Evolutionary conservation across 331 rosid genomes (phyloP).

Genomic region (Acacia pycnantha): DNA sequence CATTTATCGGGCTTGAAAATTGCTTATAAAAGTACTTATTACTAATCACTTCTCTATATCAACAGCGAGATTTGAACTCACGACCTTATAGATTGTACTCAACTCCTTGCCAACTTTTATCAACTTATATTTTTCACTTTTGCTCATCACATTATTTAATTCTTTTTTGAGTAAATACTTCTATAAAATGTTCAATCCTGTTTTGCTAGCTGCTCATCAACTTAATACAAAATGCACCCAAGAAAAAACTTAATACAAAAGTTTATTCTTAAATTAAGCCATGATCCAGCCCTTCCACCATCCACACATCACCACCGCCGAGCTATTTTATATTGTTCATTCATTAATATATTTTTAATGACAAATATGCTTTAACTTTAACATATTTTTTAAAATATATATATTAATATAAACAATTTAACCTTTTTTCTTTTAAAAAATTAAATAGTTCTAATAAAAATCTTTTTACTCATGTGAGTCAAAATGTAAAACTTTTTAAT

Average conservation of each 20-base stretch:
- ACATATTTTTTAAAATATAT: neutral
- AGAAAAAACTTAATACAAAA: neutral
- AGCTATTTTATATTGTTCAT: neutral
- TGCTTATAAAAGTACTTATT: too few species aligned
- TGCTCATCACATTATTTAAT: neutral
- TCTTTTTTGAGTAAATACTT: neutral
- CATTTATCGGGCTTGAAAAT: neutral
- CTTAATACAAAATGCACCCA: neutral
- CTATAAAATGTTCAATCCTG: too few species aligned
- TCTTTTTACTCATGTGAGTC: neutral
- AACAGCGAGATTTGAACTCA: too few species aligned
- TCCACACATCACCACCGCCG: neutral
- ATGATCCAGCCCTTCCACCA: neutral
- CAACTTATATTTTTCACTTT: too few species aligned
- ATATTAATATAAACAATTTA: neutral
- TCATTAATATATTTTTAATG: too few species aligned
- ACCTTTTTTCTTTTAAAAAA: neutral
- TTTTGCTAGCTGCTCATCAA: neutral
- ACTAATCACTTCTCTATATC: too few species aligned
- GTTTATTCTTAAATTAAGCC: neutral
- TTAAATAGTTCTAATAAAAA: neutral
- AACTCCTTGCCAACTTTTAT: too few species aligned
- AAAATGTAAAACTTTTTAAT: neutral
- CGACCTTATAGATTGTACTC: accelerated
- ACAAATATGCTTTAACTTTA: neutral